A percentile compares a stretch with the other conserved stretches of the same genome.
Evolutionary conservation across 2,329 filamentous ascomycete genomes (phyloP).

Genomic region (Ophiostoma sp.): DNA sequence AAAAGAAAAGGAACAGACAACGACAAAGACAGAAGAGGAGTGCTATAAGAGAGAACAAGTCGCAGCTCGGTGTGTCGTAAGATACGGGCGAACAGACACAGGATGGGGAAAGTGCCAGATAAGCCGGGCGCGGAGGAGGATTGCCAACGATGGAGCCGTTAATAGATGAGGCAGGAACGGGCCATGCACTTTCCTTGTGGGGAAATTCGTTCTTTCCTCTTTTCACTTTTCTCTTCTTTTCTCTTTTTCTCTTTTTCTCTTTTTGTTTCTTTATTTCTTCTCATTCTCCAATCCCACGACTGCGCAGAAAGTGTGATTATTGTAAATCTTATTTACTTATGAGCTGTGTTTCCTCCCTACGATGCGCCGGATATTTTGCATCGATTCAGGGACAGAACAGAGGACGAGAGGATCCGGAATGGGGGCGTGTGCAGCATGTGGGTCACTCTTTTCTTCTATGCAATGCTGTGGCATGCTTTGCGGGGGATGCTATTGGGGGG

Average conservation of each 20-base stretch:
- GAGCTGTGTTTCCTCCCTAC: too few species aligned
- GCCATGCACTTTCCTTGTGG: not conserved
- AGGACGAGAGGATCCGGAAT: not conserved
- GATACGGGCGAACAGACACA: not conserved
- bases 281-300: too few species aligned
- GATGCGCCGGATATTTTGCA: too few species aligned
- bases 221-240: too few species aligned
- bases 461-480: conserved; percentile 8
- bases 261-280: not conserved
- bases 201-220: too few species aligned
- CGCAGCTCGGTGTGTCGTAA: conserved; percentile 1
- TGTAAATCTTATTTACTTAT: too few species aligned
- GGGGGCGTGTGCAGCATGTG: conserved; percentile 6
- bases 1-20: conserved; percentile 1
- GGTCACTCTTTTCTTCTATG: conserved; percentile 6
- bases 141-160: conserved; percentile 5
- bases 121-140: conserved; percentile 3
- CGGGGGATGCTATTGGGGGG: conserved; percentile 20
- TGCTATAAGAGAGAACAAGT: not conserved
- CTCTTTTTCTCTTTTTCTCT: not conserved
- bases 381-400: not conserved
- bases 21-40: not conserved
- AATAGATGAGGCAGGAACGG: not conserved
- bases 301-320: too few species aligned
- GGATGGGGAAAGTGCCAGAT: conserved; percentile 8